These are phyloP conservation scores for Coffea canephora DNA, from an alignment of 257 asterid genomes.

Conservation along the genomic window DNA sequence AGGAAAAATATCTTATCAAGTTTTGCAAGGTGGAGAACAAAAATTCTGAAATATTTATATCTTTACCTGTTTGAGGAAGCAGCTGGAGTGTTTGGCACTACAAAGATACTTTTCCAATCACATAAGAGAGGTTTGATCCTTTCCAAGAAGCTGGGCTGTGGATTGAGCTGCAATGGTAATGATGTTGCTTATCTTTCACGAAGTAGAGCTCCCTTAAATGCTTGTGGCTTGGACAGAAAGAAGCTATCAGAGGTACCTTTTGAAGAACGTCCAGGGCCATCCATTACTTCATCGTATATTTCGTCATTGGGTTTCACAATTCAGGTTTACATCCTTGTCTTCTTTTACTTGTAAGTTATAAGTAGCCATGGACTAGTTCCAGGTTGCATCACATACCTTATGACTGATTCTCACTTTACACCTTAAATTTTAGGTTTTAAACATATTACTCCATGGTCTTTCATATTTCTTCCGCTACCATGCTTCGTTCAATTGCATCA, in stretches of 20 bases:
- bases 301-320: conserved; percentile 59
- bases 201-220: conserved; percentile 46
- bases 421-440: too few species aligned
- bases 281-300: conserved; percentile 51
- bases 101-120: conserved; percentile 52
- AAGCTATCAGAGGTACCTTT: conserved; percentile 33
- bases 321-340: conserved; percentile 32
- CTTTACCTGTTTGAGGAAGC: not conserved
- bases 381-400: too few species aligned
- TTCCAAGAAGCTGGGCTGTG: conserved; percentile 44
- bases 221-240: conserved; percentile 37
- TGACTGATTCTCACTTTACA: too few species aligned
- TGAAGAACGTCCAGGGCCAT: conserved; percentile 56
- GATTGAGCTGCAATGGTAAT: conserved; percentile 60
- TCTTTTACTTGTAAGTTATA: not conserved
- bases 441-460: too few species aligned
- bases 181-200: conserved; percentile 47
- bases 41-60: not conserved
- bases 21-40: not conserved
- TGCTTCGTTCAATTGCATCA: too few species aligned
- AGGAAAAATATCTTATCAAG: not conserved
- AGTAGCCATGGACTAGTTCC: too few species aligned
- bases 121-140: conserved; percentile 36
- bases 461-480: too few species aligned
- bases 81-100: conserved; percentile 64